Conservation (phyloP, 805 yeast species). For the Wickerhamomyces bovis region DNA sequence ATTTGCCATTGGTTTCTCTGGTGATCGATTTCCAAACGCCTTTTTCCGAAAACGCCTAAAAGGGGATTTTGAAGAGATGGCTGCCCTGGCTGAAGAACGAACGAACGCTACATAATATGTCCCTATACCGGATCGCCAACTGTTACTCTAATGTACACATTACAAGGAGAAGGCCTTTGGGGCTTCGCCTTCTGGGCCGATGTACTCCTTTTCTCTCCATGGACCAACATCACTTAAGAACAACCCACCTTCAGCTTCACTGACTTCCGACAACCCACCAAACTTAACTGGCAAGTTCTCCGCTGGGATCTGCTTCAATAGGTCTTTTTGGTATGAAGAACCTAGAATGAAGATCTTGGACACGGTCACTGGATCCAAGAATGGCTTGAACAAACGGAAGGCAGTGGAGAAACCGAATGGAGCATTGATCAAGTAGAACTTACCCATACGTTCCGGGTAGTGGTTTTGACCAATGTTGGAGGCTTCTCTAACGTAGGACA, state of each 20-base stretch:
- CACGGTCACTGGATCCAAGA: conserved; percentile 96
- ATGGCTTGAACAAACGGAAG: conserved; percentile 84
- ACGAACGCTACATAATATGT: too few relatives aligned
- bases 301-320: conserved; percentile 86
- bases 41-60: too few relatives aligned
- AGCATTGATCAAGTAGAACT: conserved; percentile 90
- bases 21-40: too few relatives aligned
- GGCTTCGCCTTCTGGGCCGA: conserved; percentile 95
- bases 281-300: conserved; percentile 88
- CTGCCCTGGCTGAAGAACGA: too few relatives aligned
- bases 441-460: conserved; percentile 99
- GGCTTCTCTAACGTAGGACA: conserved; percentile 87
- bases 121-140: too few relatives aligned
- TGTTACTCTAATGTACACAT: background rate
- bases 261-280: conserved; percentile 74
- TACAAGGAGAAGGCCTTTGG: conserved; percentile 45
- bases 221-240: conserved; percentile 91
- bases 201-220: conserved; percentile 85
- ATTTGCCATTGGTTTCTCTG: too few relatives aligned
- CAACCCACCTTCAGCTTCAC: conserved; percentile 70
- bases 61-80: too few relatives aligned
- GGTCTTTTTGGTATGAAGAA: conserved; percentile 68
- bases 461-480: conserved; percentile 92
- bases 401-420: conserved; percentile 97
- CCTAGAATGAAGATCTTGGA: conserved; percentile 89